Percentiles rank a stretch among this genome's conserved stretches.
Evolutionary conservation across 2,329 filamentous ascomycete species (phyloP).

Genomic region (Tympanopsis confertula): DNA sequence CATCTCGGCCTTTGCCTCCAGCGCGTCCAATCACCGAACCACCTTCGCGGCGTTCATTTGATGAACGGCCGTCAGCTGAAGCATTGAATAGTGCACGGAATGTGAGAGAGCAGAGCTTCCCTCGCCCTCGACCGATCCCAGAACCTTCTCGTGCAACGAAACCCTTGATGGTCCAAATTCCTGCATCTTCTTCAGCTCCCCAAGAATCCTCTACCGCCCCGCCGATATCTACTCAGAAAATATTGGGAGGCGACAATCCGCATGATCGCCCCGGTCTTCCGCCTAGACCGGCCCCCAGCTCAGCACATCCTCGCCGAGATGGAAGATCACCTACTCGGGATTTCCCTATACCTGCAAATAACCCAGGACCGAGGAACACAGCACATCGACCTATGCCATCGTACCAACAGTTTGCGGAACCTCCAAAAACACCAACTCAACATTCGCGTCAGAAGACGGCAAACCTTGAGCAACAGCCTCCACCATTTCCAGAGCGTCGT

Average conservation of each 20-base stretch:
- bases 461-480: too few species aligned
- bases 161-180: not conserved
- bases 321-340: too few species aligned
- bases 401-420: too few species aligned
- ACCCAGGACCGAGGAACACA: too few species aligned
- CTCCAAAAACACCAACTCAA: too few species aligned
- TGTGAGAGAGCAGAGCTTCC: conserved; percentile 31
- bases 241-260: not conserved
- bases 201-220: not conserved
- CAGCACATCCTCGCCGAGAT: too few species aligned
- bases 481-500: not conserved
- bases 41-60: not conserved
- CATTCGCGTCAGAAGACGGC: too few species aligned
- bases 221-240: not conserved
- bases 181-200: not conserved
- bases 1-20: conserved; percentile 39
- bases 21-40: conserved; percentile 24
- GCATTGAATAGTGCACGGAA: conserved; percentile 16
- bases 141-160: not conserved
- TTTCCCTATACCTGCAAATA: too few species aligned
- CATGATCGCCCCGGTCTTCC: not conserved
- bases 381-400: too few species aligned
- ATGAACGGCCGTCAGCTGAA: conserved; percentile 6
- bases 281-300: too few species aligned
- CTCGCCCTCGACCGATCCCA: conserved; percentile 27